Percentiles rank a stretch among this genome's conserved stretches.
These are phyloP conservation scores for Centella asiatica DNA, from an alignment of 129 eudicot species.

Conservation along the genomic window DNA sequence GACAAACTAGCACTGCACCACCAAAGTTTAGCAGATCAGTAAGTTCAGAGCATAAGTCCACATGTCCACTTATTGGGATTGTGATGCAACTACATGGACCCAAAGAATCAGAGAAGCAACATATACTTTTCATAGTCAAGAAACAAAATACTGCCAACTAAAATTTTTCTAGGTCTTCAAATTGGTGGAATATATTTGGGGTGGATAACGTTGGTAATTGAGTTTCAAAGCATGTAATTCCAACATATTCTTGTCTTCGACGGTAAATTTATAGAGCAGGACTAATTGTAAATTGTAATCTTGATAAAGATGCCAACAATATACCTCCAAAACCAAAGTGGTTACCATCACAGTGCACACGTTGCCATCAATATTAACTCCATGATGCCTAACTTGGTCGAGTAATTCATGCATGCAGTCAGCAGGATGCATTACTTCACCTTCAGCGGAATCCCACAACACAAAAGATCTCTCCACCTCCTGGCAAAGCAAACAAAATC, in stretches of 20 bases:
- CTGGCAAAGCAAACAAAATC: slow-evolving; percentile 30
- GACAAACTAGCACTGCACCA: neutral
- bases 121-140: too few relatives aligned
- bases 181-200: neutral
- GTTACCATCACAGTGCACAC: slow-evolving; percentile 94
- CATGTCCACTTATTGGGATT: too few relatives aligned
- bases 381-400: slow-evolving; percentile 82
- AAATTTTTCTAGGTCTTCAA: neutral
- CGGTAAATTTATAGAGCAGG: too few relatives aligned
- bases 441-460: slow-evolving; percentile 57
- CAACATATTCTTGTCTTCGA: neutral
- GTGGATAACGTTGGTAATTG: neutral
- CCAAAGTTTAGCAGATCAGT: neutral
- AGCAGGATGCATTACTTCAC: slow-evolving; percentile 56
- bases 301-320: slow-evolving; percentile 1
- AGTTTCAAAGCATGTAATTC: neutral
- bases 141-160: neutral
- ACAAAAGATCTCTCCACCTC: slow-evolving; percentile 65
- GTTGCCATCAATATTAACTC: slow-evolving; percentile 86
- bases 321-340: slow-evolving; percentile 90
- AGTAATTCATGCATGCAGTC: slow-evolving; percentile 93
- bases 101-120: neutral
- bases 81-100: neutral
- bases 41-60: neutral
- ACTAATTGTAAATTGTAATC: too few relatives aligned